Base-by-base conservation (phyloP, 805 yeast genomes). In the Pichia nanzhaoensis region DNA sequence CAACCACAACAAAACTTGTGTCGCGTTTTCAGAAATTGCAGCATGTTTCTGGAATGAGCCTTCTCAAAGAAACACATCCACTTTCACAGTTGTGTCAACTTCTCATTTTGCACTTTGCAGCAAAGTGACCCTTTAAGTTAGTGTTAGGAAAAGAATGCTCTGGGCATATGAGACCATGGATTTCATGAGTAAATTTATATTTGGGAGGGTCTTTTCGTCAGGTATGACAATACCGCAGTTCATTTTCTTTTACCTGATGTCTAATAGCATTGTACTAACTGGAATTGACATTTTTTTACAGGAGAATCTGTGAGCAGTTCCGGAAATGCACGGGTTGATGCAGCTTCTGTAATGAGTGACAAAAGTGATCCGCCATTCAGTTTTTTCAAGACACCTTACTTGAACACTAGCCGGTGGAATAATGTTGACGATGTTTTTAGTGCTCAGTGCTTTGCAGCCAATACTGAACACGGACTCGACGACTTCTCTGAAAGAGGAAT, bases 371-470 rank as follows among this genome's bases (percentile, higher is more conserved):
- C 53, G 34, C 63, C 62, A 1, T 59, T 67, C 38, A 67, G 76
- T 56, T 74, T 73, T 1, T 71, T 71, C 46, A 67, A 60, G 42
- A 71, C 77, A 1, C 75, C 77, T 1, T 66, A 53, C 50, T 51
- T 67, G n/a, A 66, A 61, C 41, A 64, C 73, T 2, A 61, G 69
- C 32, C 50, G 75, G 37, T 71, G 77, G 74, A 66, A 65, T 42
- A 72, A 71, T 43, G 51, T 67, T 37, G 67, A 63, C 12, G 64
- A 55, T 22, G 59, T 57, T 12, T 61, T 56, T 41, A 67, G 64
- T 12, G 60, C 57, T 28, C 55, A 54, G 34, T 53, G 55, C 19
- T 55, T 54, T 40, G 61, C 57, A 4, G 57, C 54, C 21, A 56
- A 53, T 12, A 63, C 66, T 17, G 70, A 69, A 6, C 70, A 66